Evolutionary conservation across 768 basidiomycete species (phyloP), one percentile per base, ranked within the genome.

Genomic region (Suillus brevipes): DNA sequence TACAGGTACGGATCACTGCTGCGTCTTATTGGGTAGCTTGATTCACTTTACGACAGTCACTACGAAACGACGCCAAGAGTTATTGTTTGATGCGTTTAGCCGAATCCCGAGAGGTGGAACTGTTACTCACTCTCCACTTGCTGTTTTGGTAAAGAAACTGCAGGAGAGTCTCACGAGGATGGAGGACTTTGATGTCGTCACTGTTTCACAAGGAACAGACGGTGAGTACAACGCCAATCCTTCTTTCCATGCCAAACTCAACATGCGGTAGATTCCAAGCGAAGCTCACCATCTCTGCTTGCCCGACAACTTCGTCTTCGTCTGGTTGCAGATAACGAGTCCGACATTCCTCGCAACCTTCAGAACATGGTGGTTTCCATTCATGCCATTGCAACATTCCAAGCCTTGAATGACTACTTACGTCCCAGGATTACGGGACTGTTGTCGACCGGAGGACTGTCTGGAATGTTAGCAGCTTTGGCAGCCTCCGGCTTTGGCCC

Each of bases 311-410:
- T 99, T 53, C 90, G 95, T 12, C 86, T 99, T 14, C 89, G 94
- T 25, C 80, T 99, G 18, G 84, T 93, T n/a, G 94, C 95, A 1
- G 89, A 89, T 12, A 94, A 97, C 61, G 93, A 92, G 40, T 87
- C 91, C 0, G 95, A 95, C 68, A 85, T 97, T 25, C 97, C 97
- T 20, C 88, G 90, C 62, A 90, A 85, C 72, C 80, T 93, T 40
- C 91, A 91, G 71, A 95, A 94, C 69, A 92, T 99, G 72, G 93
- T 95, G 45, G 93, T 99, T 25, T 98, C 96, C 8, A 99, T 99
- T 66, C 97, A 99, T 73, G 97, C 96, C 7, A 97, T 99, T 67
- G 97, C 97, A 1, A 98, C 95, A 1, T 95, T 99, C 85, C 95
- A 97, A 75, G 95, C 97, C 1, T 84, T 99, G 37, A 94, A 97